Conservation (phyloP, 768 basidiomycete genomes). For the Clavaria fumosa region DNA sequence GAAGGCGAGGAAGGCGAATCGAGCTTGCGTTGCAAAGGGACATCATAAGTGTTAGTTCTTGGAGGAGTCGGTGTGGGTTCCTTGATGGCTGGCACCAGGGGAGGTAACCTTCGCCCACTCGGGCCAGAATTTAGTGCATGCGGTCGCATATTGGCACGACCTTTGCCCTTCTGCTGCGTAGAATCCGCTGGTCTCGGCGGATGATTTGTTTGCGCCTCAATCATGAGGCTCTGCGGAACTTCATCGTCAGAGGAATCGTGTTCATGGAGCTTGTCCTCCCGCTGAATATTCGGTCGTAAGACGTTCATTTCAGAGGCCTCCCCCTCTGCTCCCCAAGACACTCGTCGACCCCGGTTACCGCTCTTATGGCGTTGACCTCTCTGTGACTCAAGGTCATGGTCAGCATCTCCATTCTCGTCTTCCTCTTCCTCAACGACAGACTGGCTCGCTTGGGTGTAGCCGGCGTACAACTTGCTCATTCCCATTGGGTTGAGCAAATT, state of each 20-base stretch:
- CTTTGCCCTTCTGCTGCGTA: constrained; percentile 12
- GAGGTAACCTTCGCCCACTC: constrained; percentile 27
- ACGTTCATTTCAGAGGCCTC: constrained; percentile 40
- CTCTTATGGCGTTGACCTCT: constrained; percentile 18
- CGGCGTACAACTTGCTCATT: constrained; percentile 52
- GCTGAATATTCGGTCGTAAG: constrained; percentile 57
- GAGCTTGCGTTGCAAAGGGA: constrained; percentile 11
- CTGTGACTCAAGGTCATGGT: constrained; percentile 52
- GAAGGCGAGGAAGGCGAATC: constrained; percentile 18
- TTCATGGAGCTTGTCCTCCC: constrained; percentile 43
- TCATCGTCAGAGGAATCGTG: constrained; percentile 66
- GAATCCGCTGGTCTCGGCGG: constrained; percentile 12
- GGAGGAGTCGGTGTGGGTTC: constrained; percentile 56
- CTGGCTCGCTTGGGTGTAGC: constrained; percentile 62
- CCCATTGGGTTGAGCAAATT: constrained; percentile 73
- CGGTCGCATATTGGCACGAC: constrained; percentile 17
- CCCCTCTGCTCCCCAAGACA: constrained; percentile 43
- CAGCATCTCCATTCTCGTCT: constrained; percentile 31
- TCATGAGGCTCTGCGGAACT: constrained; percentile 75
- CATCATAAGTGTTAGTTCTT: constrained; percentile 24
- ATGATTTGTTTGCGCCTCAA: no score
- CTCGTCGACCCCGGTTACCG: constrained; percentile 29
- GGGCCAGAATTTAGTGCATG: constrained; percentile 40
- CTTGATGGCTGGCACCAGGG: constrained; percentile 25
- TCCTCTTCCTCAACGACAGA: constrained; percentile 62